Percentiles rank a stretch among this genome's conserved stretches.
phyloP scores from a whole-genome alignment of 2,329 filamentous ascomycete genomes.

The Xylaria arbuscula region DNA sequence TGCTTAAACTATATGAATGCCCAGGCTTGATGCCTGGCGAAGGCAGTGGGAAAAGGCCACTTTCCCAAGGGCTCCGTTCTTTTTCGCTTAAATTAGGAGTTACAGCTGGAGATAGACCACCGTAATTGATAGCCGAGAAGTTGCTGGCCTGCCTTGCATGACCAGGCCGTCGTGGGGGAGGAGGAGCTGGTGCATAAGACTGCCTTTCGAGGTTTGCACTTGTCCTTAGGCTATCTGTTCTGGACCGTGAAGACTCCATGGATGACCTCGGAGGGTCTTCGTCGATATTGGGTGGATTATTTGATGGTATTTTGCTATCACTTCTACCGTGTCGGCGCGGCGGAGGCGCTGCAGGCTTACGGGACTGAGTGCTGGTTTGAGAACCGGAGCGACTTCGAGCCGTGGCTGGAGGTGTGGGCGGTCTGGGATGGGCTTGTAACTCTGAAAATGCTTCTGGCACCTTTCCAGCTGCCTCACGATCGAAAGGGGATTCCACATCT shows the following conservation, averaged over 20 bases:
- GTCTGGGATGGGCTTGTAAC: conserved; percentile 50
- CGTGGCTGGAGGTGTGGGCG: conserved; percentile 56
- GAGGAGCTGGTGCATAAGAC: conserved; percentile 59
- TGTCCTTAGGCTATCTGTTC: conserved; percentile 59
- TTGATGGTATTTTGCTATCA: conserved; percentile 55
- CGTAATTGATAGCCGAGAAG: conserved; percentile 48
- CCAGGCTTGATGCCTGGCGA: conserved; percentile 29
- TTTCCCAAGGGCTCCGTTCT: conserved; percentile 37
- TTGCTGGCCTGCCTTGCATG: conserved; percentile 50
- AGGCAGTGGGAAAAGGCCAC: conserved; percentile 26
- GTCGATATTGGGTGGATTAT: conserved; percentile 44
- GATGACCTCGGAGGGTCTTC: conserved; percentile 61
- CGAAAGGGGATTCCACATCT: conserved; percentile 63
- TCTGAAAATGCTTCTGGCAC: conserved; percentile 57
- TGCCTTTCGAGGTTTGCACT: conserved; percentile 49
- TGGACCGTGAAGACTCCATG: conserved; percentile 60
- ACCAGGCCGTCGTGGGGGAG: conserved; percentile 64
- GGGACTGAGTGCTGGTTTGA: conserved; percentile 48
- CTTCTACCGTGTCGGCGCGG: conserved; percentile 60
- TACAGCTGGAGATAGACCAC: conserved; percentile 39
- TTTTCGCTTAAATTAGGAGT: conserved; percentile 39
- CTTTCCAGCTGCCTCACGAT: conserved; percentile 65
- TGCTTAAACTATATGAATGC: conserved; percentile 29
- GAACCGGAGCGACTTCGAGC: conserved; percentile 50
- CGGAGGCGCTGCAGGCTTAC: conserved; percentile 62